phyloP scores from a whole-genome alignment of 352 stramenopile species.

The Phytophthora syringae region DNA sequence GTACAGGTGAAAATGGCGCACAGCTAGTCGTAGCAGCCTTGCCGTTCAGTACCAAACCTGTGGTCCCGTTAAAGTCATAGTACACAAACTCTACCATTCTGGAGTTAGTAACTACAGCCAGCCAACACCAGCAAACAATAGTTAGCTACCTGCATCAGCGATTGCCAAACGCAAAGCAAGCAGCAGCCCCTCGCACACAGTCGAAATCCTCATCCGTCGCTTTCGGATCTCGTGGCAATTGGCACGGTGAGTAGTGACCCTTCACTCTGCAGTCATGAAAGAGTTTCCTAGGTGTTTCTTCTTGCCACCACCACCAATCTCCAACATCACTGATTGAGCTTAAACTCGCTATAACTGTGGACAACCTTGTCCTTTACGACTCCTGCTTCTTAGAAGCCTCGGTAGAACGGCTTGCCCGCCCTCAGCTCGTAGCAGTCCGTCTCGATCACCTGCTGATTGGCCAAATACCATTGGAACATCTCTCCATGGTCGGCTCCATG shows the following conservation, averaged over 20 bases:
- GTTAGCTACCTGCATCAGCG: conserved; percentile 9
- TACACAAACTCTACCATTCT: conserved; percentile 81
- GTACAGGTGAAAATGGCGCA: conserved; percentile 47
- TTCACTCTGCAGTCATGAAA: too few species aligned
- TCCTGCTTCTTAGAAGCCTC: conserved; percentile 34
- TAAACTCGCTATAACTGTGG: background rate
- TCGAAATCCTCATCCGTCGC: conserved; percentile 11
- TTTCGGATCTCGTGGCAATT: background rate
- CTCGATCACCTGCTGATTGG: conserved; percentile 50
- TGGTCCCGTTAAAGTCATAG: conserved; percentile 88
- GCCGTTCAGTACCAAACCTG: conserved; percentile 80
- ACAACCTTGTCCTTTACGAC: conserved; percentile 1
- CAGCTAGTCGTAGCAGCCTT: conserved; percentile 83
- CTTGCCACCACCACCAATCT: background rate
- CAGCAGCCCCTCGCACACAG: background rate
- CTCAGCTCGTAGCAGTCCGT: conserved; percentile 45
- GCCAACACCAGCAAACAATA: background rate
- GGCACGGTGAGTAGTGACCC: background rate
- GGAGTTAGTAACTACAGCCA: background rate
- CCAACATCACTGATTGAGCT: background rate
- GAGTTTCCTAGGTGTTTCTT: too few species aligned
- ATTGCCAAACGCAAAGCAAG: background rate
- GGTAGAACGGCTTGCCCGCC: conserved; percentile 37
- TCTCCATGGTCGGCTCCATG: conserved; percentile 21
- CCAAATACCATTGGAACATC: conserved; percentile 65